Percentiles rank a stretch among this genome's conserved stretches.
Conservation (phyloP, 441 rosid genomes). For the Populus tomentosa region DNA sequence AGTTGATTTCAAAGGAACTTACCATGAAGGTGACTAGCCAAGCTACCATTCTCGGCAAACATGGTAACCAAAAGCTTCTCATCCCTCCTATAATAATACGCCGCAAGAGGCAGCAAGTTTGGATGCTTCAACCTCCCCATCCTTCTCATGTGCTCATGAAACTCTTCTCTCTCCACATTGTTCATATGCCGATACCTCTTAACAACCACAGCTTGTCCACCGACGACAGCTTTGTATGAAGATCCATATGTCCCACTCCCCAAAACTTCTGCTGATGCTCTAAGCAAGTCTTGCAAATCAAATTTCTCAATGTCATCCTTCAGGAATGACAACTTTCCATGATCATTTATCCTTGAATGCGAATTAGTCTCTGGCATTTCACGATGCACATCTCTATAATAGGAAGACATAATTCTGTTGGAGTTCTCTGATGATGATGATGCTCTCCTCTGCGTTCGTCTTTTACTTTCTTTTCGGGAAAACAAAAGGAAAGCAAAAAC, state of each 20-base stretch:
- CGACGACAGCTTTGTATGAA: constrained; percentile 66
- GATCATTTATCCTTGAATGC: constrained; percentile 29
- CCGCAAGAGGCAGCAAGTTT: constrained; percentile 60
- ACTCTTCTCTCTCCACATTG: constrained; percentile 70
- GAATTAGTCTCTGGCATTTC: neutral
- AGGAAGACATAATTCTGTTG: constrained; percentile 13
- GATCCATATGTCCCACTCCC: constrained; percentile 97
- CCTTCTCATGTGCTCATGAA: constrained; percentile 75
- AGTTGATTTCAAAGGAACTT: constrained; percentile 5
- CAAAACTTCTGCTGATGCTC: constrained; percentile 84
- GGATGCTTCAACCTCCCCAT: constrained; percentile 71
- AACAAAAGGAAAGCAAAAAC: constrained; percentile 15
- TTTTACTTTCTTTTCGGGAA: constrained; percentile 11
- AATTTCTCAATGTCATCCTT: constrained; percentile 52
- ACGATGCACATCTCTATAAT: neutral
- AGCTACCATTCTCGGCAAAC: constrained; percentile 58
- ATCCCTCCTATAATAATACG: constrained; percentile 82
- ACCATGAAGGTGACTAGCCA: constrained; percentile 88
- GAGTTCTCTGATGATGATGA: constrained; percentile 18
- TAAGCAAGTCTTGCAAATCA: constrained; percentile 73
- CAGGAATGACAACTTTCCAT: constrained; percentile 49
- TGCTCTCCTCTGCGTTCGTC: neutral
- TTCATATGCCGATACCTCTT: constrained; percentile 90
- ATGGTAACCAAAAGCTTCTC: constrained; percentile 84
- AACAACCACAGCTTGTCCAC: constrained; percentile 55